Percentiles rank a stretch among this genome's conserved stretches.
Conservation (phyloP, 1,284 basidiomycete genomes). For the Ustilago vetiveriae region DNA sequence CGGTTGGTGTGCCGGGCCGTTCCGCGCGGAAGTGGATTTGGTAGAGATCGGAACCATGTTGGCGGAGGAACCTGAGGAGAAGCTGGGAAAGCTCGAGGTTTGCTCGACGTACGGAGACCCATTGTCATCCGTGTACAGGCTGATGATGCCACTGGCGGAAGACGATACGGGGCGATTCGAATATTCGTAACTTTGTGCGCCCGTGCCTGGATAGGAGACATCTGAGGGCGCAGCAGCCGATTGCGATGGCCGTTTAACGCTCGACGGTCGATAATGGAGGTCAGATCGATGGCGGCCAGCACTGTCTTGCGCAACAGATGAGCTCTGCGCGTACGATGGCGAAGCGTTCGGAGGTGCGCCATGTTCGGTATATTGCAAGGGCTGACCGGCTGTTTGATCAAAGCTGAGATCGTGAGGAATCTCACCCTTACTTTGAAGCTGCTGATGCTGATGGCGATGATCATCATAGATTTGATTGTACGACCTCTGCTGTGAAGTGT, state of each 20-base stretch:
- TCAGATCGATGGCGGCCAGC: neutral
- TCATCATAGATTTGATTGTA: neutral
- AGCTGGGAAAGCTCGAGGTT: slow-evolving; percentile 5
- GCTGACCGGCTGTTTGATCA: neutral
- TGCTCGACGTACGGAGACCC: slow-evolving; percentile 18
- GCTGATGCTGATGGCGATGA: slow-evolving; percentile 2
- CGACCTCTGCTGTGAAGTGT: neutral
- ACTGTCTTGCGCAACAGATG: no score
- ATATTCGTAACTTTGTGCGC: slow-evolving; percentile 1
- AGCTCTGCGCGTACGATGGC: neutral
- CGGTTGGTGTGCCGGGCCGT: slow-evolving; percentile 4
- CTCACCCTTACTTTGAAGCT: slow-evolving; percentile 4
- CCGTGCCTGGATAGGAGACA: neutral
- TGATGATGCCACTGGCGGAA: slow-evolving; percentile 53
- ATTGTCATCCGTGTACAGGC: slow-evolving; percentile 42
- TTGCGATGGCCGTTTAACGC: neutral
- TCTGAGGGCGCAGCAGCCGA: neutral
- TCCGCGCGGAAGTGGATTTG: slow-evolving; percentile 1
- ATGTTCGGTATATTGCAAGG: slow-evolving; percentile 2
- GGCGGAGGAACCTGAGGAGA: slow-evolving; percentile 1
- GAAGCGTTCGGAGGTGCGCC: no score
- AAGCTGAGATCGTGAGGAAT: slow-evolving; percentile 1
- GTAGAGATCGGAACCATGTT: no score
- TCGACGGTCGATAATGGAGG: neutral
- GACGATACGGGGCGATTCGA: slow-evolving; percentile 32